phyloP scores from a whole-genome alignment of 306 rosid species.

The Rubus idaeus region DNA sequence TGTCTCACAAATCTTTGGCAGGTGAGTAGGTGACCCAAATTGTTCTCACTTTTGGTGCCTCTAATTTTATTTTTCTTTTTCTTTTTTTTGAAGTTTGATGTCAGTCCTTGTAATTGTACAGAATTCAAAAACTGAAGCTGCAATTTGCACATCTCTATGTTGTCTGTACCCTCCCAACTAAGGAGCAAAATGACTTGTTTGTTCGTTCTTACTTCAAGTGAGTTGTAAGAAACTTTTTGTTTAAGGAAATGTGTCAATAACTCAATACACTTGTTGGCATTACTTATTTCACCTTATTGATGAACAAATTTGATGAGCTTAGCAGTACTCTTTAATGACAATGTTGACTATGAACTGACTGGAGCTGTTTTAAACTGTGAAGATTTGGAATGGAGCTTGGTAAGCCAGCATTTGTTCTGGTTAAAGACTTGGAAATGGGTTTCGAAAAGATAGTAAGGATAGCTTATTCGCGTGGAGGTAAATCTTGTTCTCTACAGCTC shows the following conservation, averaged over 20 bases:
- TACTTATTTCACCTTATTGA: too few species aligned
- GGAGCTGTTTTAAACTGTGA: slow-evolving; percentile 18
- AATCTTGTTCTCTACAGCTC: slow-evolving; percentile 22
- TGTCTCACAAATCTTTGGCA: slow-evolving; percentile 49
- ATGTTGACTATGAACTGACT: slow-evolving; percentile 7
- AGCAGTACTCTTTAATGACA: neutral
- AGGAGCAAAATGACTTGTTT: slow-evolving; percentile 65
- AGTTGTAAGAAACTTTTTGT: slow-evolving; percentile 28
- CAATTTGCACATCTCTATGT: slow-evolving; percentile 77
- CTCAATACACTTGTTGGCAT: neutral
- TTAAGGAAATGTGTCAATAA: neutral
- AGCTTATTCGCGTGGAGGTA: slow-evolving; percentile 89
- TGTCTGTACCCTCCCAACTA: slow-evolving; percentile 53
- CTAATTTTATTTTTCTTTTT: neutral
- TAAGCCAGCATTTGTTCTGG: slow-evolving; percentile 83
- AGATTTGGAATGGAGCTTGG: slow-evolving; percentile 79
- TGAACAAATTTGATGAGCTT: neutral
- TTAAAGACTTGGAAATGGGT: slow-evolving; percentile 89
- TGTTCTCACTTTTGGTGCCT: slow-evolving; percentile 16
- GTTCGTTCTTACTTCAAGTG: slow-evolving; percentile 73
- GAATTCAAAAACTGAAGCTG: slow-evolving; percentile 63
- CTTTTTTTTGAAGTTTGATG: slow-evolving; percentile 14
- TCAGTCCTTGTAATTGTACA: slow-evolving; percentile 26
- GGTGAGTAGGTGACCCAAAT: slow-evolving; percentile 62
- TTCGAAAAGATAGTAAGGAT: slow-evolving; percentile 87